These are phyloP conservation scores for Botrytis deweyae DNA, from an alignment of 2,329 filamentous ascomycete species.

Conservation along the genomic window DNA sequence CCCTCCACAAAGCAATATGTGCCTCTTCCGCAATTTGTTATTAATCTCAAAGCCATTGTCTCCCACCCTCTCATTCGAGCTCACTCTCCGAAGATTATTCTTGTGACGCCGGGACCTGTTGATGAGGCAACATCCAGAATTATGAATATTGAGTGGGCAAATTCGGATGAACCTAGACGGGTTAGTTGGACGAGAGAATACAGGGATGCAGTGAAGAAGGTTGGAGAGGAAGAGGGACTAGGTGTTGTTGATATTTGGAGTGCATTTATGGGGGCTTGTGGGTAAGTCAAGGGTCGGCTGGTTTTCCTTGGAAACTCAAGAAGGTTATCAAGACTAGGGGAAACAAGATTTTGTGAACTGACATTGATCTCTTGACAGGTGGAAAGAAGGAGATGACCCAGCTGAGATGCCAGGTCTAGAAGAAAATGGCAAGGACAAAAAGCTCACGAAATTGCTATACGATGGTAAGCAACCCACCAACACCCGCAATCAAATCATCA, in stretches of 20 bases:
- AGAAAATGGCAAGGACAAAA: background rate
- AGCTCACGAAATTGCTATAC: background rate
- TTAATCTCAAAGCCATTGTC: slow-evolving; percentile 69
- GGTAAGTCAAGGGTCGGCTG: background rate
- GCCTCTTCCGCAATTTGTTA: slow-evolving; percentile 67
- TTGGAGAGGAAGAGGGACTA: slow-evolving; percentile 45
- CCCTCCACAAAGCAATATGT: slow-evolving; percentile 69
- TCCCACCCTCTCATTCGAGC: slow-evolving; percentile 66
- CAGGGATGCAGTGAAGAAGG: slow-evolving; percentile 59
- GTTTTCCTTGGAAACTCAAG: background rate
- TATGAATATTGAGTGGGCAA: slow-evolving; percentile 40
- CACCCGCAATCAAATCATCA: too few species aligned
- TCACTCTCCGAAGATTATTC: slow-evolving; percentile 69
- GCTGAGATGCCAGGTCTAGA: slow-evolving; percentile 12
- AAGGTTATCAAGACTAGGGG: too few species aligned
- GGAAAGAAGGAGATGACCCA: slow-evolving; percentile 6
- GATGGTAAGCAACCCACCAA: background rate
- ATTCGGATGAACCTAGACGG: slow-evolving; percentile 42
- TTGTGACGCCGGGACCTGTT: slow-evolving; percentile 81
- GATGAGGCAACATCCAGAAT: slow-evolving; percentile 63
- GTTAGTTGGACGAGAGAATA: slow-evolving; percentile 57
- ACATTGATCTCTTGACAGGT: background rate
- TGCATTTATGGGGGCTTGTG: slow-evolving; percentile 63
- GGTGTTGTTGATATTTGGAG: slow-evolving; percentile 77
- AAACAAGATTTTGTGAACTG: background rate